These are phyloP conservation scores for Dionaea muscipula DNA, from an alignment of 179 eudicot genomes.

Conservation along the genomic window DNA sequence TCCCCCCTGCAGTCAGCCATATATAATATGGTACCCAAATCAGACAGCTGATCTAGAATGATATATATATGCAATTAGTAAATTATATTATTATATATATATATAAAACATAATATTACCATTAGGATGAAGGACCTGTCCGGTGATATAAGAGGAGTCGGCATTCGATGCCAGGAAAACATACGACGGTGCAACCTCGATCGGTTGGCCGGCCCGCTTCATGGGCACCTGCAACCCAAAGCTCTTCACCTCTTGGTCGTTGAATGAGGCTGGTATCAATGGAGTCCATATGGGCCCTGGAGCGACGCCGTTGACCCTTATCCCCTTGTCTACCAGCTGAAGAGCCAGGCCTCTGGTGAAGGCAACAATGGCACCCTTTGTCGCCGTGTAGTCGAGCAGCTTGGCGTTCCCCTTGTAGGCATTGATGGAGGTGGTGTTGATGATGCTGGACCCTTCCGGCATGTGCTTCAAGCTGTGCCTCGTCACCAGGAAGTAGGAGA, in stretches of 20 bases:
- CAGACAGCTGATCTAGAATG: background rate
- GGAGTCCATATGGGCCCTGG: slow-evolving; percentile 94
- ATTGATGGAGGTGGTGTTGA: slow-evolving; percentile 67
- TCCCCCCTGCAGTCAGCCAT: slow-evolving; percentile 35
- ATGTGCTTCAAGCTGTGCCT: slow-evolving; percentile 84
- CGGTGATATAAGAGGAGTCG: slow-evolving; percentile 73
- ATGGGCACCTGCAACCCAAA: slow-evolving; percentile 65
- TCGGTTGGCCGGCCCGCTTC: slow-evolving; percentile 80
- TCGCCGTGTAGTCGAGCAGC: slow-evolving; percentile 64
- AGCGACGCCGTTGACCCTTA: slow-evolving; percentile 77
- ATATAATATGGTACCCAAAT: background rate
- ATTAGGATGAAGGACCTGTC: slow-evolving; percentile 82
- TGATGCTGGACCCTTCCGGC: slow-evolving; percentile 60
- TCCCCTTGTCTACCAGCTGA: slow-evolving; percentile 49
- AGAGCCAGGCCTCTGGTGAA: slow-evolving; percentile 67
- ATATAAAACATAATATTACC: slow-evolving; percentile 21
- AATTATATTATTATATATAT: background rate
- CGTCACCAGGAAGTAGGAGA: slow-evolving; percentile 53
- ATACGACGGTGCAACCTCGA: slow-evolving; percentile 64
- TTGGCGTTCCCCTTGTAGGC: slow-evolving; percentile 58
- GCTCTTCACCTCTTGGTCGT: slow-evolving; percentile 30
- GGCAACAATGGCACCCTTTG: slow-evolving; percentile 23
- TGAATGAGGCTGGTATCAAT: slow-evolving; percentile 48
- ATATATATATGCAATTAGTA: background rate
- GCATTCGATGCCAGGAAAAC: slow-evolving; percentile 69